Evolutionary conservation across 257 asterid genomes (phyloP), one percentile per base, ranked within the genome.

Genomic region (Solanum megistacrolobum): DNA sequence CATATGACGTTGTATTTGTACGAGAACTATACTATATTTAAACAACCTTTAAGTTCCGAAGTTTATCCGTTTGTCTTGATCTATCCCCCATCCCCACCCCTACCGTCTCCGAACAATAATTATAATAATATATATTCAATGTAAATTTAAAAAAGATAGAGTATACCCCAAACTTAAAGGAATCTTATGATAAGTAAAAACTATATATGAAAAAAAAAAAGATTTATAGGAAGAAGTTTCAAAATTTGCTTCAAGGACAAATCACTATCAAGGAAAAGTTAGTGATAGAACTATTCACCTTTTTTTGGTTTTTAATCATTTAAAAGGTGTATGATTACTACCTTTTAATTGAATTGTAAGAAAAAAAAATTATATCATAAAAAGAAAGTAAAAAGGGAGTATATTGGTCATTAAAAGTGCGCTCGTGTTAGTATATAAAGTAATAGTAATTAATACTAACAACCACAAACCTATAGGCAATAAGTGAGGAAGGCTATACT

Each of bases 151-250:
- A 48, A 12, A 14, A 14, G 0, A 48, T 48, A 48, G 8, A 48
- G 0, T 48, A 14, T 5, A 48, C 18, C 18, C 6, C 0, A 0
- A 48, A 13, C 3, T 46, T 46, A 46, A 46, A 23, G 0, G 32
- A 38, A 75, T 11, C 52, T 36, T 75, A 18, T 36, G 16, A 1
- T 41, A 12, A 39, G 12, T 0, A 6, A 38, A 23, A 39, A 27
- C 1, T 18, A 7, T 20, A 55, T 7, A 1, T 7, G 25, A 2
- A 36, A 23, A 6, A 73, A 73, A 36, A 69, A 12, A 75, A 0
- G 55, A 5, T 38, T 5, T 36, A 31, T 31, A 31, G 43, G 39
- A 76, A 38, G 83, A 76, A 39, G 83, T 48, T 82, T 82, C 31
- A 48, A 31, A 48, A 5, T 18, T 82, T 82, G 35, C 41, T 82